These are phyloP conservation scores for Leccinum subtestaceum DNA, from an alignment of 768 basidiomycete species.

Conservation along the genomic window DNA sequence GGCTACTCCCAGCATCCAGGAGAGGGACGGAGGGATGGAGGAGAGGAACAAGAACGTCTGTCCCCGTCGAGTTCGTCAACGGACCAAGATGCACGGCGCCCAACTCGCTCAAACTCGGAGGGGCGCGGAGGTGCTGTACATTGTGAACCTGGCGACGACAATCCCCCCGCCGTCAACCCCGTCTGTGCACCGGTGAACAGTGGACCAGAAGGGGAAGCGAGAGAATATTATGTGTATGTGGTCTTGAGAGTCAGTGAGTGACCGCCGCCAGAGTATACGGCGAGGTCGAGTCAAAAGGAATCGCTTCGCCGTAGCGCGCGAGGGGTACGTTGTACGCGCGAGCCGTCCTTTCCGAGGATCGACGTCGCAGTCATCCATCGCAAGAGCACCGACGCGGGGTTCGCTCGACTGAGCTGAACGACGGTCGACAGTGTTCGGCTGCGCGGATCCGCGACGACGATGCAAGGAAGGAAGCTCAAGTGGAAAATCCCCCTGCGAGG, in stretches of 20 bases:
- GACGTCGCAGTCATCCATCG: slow-evolving; percentile 78
- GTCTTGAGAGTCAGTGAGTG: not conserved
- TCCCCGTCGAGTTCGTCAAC: not conserved
- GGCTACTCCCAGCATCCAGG: not conserved
- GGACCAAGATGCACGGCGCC: not conserved
- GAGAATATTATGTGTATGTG: not conserved
- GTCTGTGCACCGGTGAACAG: not conserved
- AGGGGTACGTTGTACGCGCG: slow-evolving; percentile 1
- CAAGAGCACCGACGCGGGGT: slow-evolving; percentile 46
- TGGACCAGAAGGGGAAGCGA: not conserved
- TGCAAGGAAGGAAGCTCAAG: slow-evolving; percentile 29
- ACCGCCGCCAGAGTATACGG: not conserved
- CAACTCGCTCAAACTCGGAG: not conserved
- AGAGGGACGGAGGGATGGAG: not conserved
- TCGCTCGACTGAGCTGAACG: slow-evolving; percentile 27
- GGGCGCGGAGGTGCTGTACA: not conserved
- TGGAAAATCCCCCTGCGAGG: slow-evolving; percentile 5
- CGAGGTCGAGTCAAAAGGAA: not conserved
- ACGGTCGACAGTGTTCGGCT: slow-evolving; percentile 26
- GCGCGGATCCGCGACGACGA: slow-evolving; percentile 34
- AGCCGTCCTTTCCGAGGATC: slow-evolving; percentile 39
- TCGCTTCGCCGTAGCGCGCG: slow-evolving; percentile 7
- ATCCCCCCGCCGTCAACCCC: not conserved
- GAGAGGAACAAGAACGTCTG: not conserved
- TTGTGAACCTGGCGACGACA: not conserved